Base-by-base conservation (phyloP, 495 filamentous ascomycete genomes). In the Aspergillus panamensis region DNA sequence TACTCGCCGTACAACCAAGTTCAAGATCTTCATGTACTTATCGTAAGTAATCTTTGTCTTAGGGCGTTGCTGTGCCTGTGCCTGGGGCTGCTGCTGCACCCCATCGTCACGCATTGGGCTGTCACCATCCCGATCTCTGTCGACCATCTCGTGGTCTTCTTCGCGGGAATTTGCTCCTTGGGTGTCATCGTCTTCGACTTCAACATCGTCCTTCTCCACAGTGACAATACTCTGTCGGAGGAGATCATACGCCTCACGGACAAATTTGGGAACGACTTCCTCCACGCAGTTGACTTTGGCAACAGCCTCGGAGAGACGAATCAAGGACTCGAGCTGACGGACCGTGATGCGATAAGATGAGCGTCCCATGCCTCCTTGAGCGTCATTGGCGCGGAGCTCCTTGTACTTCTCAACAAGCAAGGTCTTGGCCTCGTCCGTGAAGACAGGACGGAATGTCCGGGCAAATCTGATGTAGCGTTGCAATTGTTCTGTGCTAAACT, bases 391-490 rank as follows among this genome's bases (percentile, higher is more conserved):
- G 44, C 94, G 84, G 20, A 99, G 86, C 68, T 97, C 93, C 73
- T 97, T 97, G 78, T 99, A 99, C 70, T 91, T 91, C 68, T 90
- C 80, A 7, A 99, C 93, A 3, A 99, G 82, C 3, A 91, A 77
- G 19, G 80, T 73, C 72, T 91, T 95, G 21, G 94, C 92, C 69
- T 95, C 92, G 10, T 87, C 83, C 0, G 86, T 89, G 75, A 99
- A 97, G 56, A 94, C 88, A 14, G 94, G 94, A 50, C 89, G 87
- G 84, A 97, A 97, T 1, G 94, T 97, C 2, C 89, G 80, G 1
- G 95, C 95, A 67, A 97, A 97, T 8, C 93, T 90, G 69, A 99
- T 97, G 70, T 97, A 99, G 44, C 94, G 86, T 73, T 97, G 94
- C 33, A 99, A 76, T 68, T 97, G 93, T 76, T 97, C 94, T 47